Evolutionary conservation across 1,284 basidiomycete genomes (phyloP).

Genomic region (Peniophora sp.): DNA sequence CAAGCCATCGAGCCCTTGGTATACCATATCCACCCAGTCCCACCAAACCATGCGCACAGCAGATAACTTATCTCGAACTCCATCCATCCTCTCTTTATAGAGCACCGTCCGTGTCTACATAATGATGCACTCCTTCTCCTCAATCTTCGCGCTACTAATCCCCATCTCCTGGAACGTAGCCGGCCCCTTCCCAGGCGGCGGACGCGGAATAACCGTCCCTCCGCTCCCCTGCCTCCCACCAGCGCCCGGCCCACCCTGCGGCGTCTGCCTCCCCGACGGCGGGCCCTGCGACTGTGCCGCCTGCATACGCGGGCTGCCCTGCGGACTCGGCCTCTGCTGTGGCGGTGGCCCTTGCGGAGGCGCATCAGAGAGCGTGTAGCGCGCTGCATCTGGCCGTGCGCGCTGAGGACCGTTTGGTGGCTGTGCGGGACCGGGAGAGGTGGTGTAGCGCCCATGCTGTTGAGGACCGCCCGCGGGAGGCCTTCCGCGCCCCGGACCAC

Average conservation of each 20-base stretch:
- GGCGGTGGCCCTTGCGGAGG: slow-evolving; percentile 3
- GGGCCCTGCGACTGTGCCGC: slow-evolving; percentile 4
- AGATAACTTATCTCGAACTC: no score
- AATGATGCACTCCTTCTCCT: slow-evolving; percentile 76
- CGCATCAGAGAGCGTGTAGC: slow-evolving; percentile 22
- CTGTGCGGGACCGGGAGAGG: background rate
- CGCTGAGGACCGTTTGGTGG: slow-evolving; percentile 3
- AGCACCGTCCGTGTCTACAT: slow-evolving; percentile 38
- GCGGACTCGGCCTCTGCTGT: slow-evolving; percentile 5
- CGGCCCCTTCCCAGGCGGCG: slow-evolving; percentile 34
- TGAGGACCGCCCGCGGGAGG: background rate
- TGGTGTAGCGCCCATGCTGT: no score
- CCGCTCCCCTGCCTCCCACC: background rate
- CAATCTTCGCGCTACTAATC: slow-evolving; percentile 62
- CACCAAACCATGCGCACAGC: no score
- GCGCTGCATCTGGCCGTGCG: slow-evolving; percentile 17
- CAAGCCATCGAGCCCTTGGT: no score
- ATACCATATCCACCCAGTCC: no score
- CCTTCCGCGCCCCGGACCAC: background rate
- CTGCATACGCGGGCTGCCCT: background rate
- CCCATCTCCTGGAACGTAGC: slow-evolving; percentile 94
- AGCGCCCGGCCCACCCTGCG: slow-evolving; percentile 4
- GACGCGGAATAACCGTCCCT: background rate
- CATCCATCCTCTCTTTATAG: no score
- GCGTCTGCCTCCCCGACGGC: slow-evolving; percentile 1